Base-by-base conservation (phyloP, 2,329 filamentous ascomycete genomes). In the Coleophoma eucalyptorum region DNA sequence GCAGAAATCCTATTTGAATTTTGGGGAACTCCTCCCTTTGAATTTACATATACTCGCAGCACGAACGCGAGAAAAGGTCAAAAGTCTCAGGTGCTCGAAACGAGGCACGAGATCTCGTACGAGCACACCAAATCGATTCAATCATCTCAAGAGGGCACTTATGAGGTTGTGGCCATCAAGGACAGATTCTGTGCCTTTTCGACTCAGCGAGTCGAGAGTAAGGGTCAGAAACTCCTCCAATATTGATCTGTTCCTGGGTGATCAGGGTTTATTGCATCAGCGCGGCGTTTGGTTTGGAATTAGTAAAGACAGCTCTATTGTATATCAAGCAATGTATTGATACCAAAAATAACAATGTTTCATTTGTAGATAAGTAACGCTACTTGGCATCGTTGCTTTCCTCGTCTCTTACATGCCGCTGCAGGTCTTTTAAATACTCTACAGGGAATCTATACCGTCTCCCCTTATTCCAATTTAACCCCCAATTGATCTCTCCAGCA, bases 111-210 rank as follows among this genome's bases (percentile, higher is more conserved):
- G 61, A 78, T 88, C 16, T 93, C 88, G 45, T 82, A 92, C 55
- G 90, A 95, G 62, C 81, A 90, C 67, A 85, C 75, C 63, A 92
- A 96, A 78, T 82, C 83, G 21, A 81, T 97, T 61, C 85, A 85
- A 61, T 91, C 92, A 21, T 91, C 87, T 60, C 89, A 96, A 65
- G 94, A 97, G 76, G 94, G 94, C 46, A 96, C 91, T 58, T 99
- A 99, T 66, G 94, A 99, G 72, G 93, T 99, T 16, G 89, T 97
- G 31, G 87, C 90, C 11, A 96, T 99, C 70, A 95, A 95, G 76
- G 94, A 99, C 70, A 84, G 84, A 63, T 95, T 83, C 72, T 99
- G 94, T 67, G 86, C 90, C 21, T 96, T 96, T 69, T 89, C 89
- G 43, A 93, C 85, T 54, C 80, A 86, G 64, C 79, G 82, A 57